Evolutionary conservation across 1,284 basidiomycete genomes (phyloP), one percentile per base, ranked within the genome.

Genomic region (Microstroma glucosiphilum): DNA sequence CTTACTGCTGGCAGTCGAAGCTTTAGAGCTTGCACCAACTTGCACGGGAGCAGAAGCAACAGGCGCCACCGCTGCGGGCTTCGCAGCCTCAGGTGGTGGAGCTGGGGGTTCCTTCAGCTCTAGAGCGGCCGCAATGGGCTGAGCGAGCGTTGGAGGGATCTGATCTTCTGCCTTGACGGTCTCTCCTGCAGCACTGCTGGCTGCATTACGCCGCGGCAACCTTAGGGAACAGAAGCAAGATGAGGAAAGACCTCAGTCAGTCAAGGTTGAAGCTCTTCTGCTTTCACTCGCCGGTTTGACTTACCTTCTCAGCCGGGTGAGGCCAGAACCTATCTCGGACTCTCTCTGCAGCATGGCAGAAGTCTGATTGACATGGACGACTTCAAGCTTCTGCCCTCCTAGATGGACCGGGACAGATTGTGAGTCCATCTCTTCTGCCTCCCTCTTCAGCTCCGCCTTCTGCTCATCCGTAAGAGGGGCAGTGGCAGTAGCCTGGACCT

Each of bases 291-390:
- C n/a, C n/a, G n/a, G n/a, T n/a, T n/a, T n/a, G n/a, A n/a, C n/a
- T n/a, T n/a, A n/a, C n/a, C n/a, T 21, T 15, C 51, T 17, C 3
- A 54, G 51, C 15, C 51, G 19, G 21, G 21, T 19, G 13, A 54
- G 21, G 7, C 13, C 15, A 17, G 6, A 19, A 17, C 40, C 43
- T 13, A 40, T 17, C 12, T 53, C 46, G 37, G 23, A 26, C 53
- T 66, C 64, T 9, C 64, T 40, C 58, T 75, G 73, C 54, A 75
- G 65, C 73, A 75, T 73, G 23, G 72, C 72, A 43, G 71, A 73
- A 8, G 73, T 75, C 60, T 70, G 60, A 37, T 75, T 75, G 23
- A 75, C 73, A 57, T 75, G 73, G 1, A 70, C 64, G 8, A 75
- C 64, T 2, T 71, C 64, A 21, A 75, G 61, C 57, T 67, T 66